Evolutionary conservation across 2,329 filamentous ascomycete genomes (phyloP).

Genomic region (Penicillium frequentans): DNA sequence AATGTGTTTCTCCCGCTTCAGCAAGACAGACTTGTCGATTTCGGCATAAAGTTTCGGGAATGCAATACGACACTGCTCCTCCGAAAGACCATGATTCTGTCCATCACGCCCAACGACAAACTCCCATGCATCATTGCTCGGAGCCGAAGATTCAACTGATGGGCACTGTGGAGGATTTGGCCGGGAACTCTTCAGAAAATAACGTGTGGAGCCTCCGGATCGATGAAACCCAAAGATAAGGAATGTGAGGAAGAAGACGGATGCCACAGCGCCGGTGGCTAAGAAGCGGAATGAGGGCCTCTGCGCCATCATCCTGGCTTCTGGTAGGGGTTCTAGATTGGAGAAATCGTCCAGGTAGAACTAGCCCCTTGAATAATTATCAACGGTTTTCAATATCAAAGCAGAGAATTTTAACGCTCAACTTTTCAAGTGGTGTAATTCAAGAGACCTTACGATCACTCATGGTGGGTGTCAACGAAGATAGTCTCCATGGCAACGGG

Average conservation of each 20-base stretch:
- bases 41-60: conserved; percentile 43
- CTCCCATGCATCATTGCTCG: conserved; percentile 27
- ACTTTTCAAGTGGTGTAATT: not conserved
- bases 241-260: conserved; percentile 29
- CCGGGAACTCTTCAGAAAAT: conserved; percentile 21
- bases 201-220: conserved; percentile 21
- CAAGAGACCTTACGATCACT: not conserved
- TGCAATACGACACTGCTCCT: conserved; percentile 39
- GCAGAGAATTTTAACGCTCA: not conserved
- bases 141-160: not conserved
- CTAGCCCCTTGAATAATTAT: not conserved
- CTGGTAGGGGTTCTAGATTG: not conserved
- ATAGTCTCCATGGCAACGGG: conserved; percentile 32
- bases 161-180: conserved; percentile 1
- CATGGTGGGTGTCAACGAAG: not conserved
- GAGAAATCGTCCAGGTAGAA: not conserved
- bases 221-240: conserved; percentile 19
- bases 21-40: conserved; percentile 32
- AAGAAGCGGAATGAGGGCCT: conserved; percentile 30
- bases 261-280: conserved; percentile 26
- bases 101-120: conserved; percentile 35
- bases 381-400: too few relatives aligned
- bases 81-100: conserved; percentile 37
- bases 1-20: conserved; percentile 25
- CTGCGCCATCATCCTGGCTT: conserved; percentile 19